These are phyloP conservation scores for Xerocomellus dryophilus DNA, from an alignment of 768 basidiomycete genomes.

Conservation along the genomic window DNA sequence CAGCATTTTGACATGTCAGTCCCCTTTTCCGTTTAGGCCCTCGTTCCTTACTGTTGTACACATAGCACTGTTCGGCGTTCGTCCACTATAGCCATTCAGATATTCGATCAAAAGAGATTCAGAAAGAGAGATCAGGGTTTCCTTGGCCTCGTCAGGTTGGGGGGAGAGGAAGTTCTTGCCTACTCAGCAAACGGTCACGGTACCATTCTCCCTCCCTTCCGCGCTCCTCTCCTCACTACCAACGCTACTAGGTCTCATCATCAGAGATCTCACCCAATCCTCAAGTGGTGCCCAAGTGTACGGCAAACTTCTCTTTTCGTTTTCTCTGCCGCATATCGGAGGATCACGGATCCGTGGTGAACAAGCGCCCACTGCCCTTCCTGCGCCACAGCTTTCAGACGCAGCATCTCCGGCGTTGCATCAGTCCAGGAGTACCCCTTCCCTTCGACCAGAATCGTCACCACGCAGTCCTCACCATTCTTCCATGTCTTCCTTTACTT, in stretches of 20 bases:
- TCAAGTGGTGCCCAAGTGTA: conserved; percentile 51
- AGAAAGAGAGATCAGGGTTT: conserved; percentile 84
- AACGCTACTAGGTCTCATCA: conserved; percentile 55
- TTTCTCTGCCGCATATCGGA: conserved; percentile 40
- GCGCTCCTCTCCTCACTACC: neutral
- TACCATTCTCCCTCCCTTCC: conserved; percentile 15
- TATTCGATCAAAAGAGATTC: conserved; percentile 89
- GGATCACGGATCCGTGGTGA: conserved; percentile 17
- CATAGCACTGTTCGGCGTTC: conserved; percentile 65
- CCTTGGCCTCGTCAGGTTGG: conserved; percentile 55
- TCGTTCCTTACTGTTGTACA: conserved; percentile 1
- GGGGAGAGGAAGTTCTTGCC: conserved; percentile 51
- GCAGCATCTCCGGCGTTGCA: conserved; percentile 12
- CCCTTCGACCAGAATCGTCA: conserved; percentile 20
- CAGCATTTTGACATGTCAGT: conserved; percentile 83
- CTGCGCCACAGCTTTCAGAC: conserved; percentile 16
- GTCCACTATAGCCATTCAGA: conserved; percentile 77
- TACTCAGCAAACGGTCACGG: conserved; percentile 48
- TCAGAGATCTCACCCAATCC: conserved; percentile 49
- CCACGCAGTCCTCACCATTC: conserved; percentile 17
- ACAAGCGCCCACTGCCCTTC: conserved; percentile 17
- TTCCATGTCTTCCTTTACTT: conserved; percentile 19
- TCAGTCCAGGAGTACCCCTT: conserved; percentile 23
- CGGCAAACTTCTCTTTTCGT: conserved; percentile 74
- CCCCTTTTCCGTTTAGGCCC: conserved; percentile 2